Evolutionary conservation across 129 eudicot genomes (phyloP), one percentile per base, ranked within the genome.

Genomic region (Mikania micrantha): DNA sequence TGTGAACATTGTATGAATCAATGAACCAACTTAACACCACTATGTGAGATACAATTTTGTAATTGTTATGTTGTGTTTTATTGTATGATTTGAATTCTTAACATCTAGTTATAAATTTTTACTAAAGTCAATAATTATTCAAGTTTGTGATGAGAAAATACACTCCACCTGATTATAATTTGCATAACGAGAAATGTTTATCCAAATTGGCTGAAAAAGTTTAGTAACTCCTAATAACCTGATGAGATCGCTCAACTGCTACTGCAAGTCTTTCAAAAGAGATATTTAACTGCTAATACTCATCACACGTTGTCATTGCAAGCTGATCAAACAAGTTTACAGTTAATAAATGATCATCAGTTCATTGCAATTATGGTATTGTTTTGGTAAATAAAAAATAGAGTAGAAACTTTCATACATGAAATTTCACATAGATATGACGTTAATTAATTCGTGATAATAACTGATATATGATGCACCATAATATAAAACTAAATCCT

Each of bases 401-500:
- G 39, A 8, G 20, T 10, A 20, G 24, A 50, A 15, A 17, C 39
- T 53, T 40, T 7, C 40, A 24, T 50, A 61, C 61, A 61, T 21
- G n/a, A 20, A 54, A 12, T 39, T 16, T 7, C 66, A 39, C 41
- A 69, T 17, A 48, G 13, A 56, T 25, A 21, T 56, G 22, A 38
- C 6, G 41, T 17, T 4, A 19, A 12, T 56, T n/a, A 20, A n/a
- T 20, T 59, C 22, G 17, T 45, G 41, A 40, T 9, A 31, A 19
- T 40, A 57, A 35, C 39, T 45, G 60, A 44, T 5, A 32, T 32
- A n/a, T 4, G 7, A 27, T 16, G 6, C 16, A 38, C 42, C 42
- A 38, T 73, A 31, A 64, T 63, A 64, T 34, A 17, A 65, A 70
- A 61, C 73, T 28, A 35, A 7, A 56, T 56, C 38, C 28, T 25